Base-by-base conservation (phyloP, 352 stramenopile species). In the Phytopythium litorale region DNA sequence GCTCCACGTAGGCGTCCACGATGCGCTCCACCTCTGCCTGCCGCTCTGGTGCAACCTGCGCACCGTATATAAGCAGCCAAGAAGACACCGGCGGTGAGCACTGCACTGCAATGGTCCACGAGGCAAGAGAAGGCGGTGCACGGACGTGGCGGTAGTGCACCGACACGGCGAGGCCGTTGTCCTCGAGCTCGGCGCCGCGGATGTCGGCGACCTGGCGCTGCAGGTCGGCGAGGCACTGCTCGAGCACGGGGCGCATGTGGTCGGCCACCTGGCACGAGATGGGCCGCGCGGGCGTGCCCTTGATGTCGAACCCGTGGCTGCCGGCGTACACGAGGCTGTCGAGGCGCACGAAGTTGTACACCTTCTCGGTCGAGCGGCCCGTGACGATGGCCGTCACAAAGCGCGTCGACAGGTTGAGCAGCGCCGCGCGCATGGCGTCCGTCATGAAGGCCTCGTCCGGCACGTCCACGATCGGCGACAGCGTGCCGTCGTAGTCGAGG, bases 11-110 rank as follows among this genome's bases (percentile, higher is more conserved):
- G 56, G 65, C 67, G 54, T 96, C 81, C 13, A 99, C 77, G 48
- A 98, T 98, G 12, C 78, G 67, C 37, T 89, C 72, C 7, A 98
- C 91, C 2, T 90, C 60, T n/a, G 65, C 61, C 51, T 88, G 76
- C 12, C 82, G 65, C 28, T 67, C 64, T 7, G 65, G 64, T 35
- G 70, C 74, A 51, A 82, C 69, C 74, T 79, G 58, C 28, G n/a
- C 19, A 73, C 56, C 33, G 15, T 28, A 65, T 33, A 28, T 40
- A 60, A 38, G 46, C 42, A 56, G 54, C 23, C 46, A 32, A 49
- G 3, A 18, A 52, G 8, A 7, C 28, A 32, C 16, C 35, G 35
- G 7, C 12, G 9, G 35, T 40, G 9, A 40, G 35, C 12, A 4
- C 8, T 2, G 35, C 35, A 40, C 12, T 40, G 35, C 28, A 32